Evolutionary conservation across 345 rosid genomes (phyloP), one percentile per base, ranked within the genome.

Genomic region (Aquilaria yunnanensis): DNA sequence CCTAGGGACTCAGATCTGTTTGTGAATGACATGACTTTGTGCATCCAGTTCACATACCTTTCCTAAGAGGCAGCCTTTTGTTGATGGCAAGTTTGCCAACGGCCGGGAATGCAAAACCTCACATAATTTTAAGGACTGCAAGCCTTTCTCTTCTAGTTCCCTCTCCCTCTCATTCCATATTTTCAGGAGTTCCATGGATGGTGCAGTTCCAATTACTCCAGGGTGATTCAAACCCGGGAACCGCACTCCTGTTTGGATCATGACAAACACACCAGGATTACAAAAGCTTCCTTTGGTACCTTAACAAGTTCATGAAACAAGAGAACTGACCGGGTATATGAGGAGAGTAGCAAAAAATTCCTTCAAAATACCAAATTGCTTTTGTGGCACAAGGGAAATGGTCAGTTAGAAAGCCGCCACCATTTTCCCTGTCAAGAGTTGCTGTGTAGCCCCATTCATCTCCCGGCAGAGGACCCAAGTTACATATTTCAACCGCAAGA

Each of bases 311-410:
- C 23, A 23, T 23, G 23, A 23, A 23, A 48, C 48, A 56, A 55
- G 37, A 56, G 53, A 23, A 48, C 9, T 65, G 61, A 87, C 98
- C 97, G 2, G 92, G 92, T 57, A 90, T 86, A 5, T 88, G 95
- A 57, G 95, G 97, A 67, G 98, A 93, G 66, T 83, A 80, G 10
- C 97, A 92, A 62, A 81, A 86, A 30, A 93, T 90, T 55, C 98
- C 97, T 81, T 93, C 90, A 50, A 88, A 88, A 64, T 88, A 83
- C 96, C 98, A 93, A 77, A 93, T 88, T 64, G 97, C 97, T 78
- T 90, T 93, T 57, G 90, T 79, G 2, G 98, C 92, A 63, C 81
- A 58, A 51, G 98, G 98, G 61, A 93, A 88, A 77, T 90, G 97
- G 61, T 90, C 98, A 10, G 97, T 93, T 67, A 93, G 64, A 63